phyloP scores from a whole-genome alignment of 202 grass and related monocot genomes.

The Dendrocalamus latiflorus region DNA sequence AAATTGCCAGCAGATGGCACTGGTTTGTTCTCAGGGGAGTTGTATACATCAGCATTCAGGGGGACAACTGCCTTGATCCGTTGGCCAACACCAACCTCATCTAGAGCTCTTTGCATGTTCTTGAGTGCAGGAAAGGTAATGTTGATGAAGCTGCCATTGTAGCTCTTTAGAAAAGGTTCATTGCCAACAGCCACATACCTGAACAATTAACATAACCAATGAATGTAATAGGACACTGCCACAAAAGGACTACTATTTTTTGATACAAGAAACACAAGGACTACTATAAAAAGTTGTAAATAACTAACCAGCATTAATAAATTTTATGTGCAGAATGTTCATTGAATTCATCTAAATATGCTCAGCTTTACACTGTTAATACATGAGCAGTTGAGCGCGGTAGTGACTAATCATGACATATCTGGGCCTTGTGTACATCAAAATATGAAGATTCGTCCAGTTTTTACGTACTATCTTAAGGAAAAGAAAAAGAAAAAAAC shows the following conservation, averaged over 20 bases:
- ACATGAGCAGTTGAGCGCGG: background rate
- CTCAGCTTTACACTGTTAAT: background rate
- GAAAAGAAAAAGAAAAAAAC: background rate
- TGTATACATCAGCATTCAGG: constrained; percentile 81
- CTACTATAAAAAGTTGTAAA: background rate
- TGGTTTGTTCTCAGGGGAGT: constrained; percentile 56
- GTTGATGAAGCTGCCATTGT: constrained; percentile 65
- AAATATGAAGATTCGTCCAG: background rate
- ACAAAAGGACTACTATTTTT: background rate
- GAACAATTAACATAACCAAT: constrained; percentile 19
- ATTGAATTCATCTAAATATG: background rate
- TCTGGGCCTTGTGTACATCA: background rate
- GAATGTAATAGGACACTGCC: background rate
- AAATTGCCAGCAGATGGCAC: constrained; percentile 76
- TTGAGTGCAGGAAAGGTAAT: constrained; percentile 70
- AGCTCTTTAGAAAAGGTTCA: constrained; percentile 78
- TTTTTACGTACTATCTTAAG: background rate
- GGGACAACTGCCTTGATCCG: constrained; percentile 71
- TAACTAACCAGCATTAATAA: background rate
- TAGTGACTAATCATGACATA: background rate
- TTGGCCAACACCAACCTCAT: constrained; percentile 50
- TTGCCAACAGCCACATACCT: constrained; percentile 94
- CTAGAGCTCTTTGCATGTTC: constrained; percentile 73
- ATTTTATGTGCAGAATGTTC: background rate
- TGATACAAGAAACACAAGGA: background rate